Conservation (phyloP, 768 basidiomycete genomes). For the Rhizopogon salebrosus region DNA sequence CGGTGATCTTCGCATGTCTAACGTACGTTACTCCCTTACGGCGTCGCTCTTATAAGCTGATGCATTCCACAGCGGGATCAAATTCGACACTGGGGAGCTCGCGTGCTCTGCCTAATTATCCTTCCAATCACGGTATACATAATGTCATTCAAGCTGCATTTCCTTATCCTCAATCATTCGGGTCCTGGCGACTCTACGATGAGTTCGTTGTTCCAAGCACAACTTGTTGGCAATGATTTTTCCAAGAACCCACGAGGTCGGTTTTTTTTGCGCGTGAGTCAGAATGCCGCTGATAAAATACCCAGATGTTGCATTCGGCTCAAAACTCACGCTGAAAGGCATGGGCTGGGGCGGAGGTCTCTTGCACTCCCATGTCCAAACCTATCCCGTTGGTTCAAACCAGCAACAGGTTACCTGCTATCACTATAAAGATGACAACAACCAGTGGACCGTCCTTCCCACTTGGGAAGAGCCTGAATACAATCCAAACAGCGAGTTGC, state of each 20-base stretch:
- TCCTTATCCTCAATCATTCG: slow-evolving; percentile 87
- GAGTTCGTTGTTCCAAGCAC: slow-evolving; percentile 98
- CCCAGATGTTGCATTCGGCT: slow-evolving; percentile 83
- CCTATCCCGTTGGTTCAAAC: slow-evolving; percentile 83
- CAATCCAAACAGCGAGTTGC: slow-evolving; percentile 59
- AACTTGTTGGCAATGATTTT: slow-evolving; percentile 92
- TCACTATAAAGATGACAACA: slow-evolving; percentile 99
- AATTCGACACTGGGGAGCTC: slow-evolving; percentile 85
- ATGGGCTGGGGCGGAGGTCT: slow-evolving; percentile 98
- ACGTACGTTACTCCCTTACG: slow-evolving; percentile 45
- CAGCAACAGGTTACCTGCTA: slow-evolving; percentile 99
- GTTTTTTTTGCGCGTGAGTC: slow-evolving; percentile 10
- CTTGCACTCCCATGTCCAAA: slow-evolving; percentile 95
- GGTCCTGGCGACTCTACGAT: slow-evolving; percentile 98
- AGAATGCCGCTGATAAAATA: slow-evolving; percentile 1
- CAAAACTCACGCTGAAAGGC: slow-evolving; percentile 90
- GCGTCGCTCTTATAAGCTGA: background rate
- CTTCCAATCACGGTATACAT: slow-evolving; percentile 92
- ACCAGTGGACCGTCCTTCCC: slow-evolving; percentile 81
- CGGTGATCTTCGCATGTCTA: slow-evolving; percentile 88
- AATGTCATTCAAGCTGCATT: slow-evolving; percentile 93
- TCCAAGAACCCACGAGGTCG: slow-evolving; percentile 80
- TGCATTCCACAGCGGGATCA: slow-evolving; percentile 64
- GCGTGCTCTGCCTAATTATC: slow-evolving; percentile 79
- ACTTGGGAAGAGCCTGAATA: slow-evolving; percentile 71